A percentile compares a stretch with the other conserved stretches of the same genome.
Conservation (phyloP, 129 eudicot genomes). For the Apium graveolens region DNA sequence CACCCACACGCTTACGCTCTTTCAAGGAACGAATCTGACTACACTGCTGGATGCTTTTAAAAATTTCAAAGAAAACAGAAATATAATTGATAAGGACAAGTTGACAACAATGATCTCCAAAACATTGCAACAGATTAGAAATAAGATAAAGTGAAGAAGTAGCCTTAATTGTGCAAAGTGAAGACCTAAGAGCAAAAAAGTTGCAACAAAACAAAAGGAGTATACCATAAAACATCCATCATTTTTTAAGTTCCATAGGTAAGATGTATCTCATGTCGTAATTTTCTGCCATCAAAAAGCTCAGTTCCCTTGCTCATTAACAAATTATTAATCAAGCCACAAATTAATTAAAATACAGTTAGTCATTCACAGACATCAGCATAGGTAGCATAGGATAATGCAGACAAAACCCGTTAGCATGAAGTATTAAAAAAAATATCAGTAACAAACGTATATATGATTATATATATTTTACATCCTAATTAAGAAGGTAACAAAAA, state of each 20-base stretch:
- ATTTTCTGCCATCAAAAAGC: neutral
- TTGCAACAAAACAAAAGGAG: neutral
- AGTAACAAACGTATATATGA: neutral
- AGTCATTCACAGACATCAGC: neutral
- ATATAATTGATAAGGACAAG: neutral
- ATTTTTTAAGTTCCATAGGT: neutral
- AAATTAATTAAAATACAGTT: neutral
- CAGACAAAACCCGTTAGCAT: neutral
- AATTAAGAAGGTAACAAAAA: neutral
- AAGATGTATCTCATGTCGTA: neutral
- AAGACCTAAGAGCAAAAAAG: neutral
- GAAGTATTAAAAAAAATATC: neutral
- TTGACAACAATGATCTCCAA: neutral
- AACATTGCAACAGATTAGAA: neutral
- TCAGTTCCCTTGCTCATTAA: neutral
- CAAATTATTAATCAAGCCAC: neutral
- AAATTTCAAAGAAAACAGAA: neutral
- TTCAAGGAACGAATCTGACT: slow-evolving; percentile 37
- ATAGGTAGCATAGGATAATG: neutral
- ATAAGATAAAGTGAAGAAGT: neutral
- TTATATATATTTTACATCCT: neutral
- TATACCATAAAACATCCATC: neutral
- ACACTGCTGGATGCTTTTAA: slow-evolving; percentile 23
- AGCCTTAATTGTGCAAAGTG: neutral
- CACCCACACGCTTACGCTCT: slow-evolving; percentile 37